Evolutionary conservation across 1,284 basidiomycete species (phyloP), one percentile per base, ranked within the genome.

Genomic region (Melanopsichium pennsylvanicum): DNA sequence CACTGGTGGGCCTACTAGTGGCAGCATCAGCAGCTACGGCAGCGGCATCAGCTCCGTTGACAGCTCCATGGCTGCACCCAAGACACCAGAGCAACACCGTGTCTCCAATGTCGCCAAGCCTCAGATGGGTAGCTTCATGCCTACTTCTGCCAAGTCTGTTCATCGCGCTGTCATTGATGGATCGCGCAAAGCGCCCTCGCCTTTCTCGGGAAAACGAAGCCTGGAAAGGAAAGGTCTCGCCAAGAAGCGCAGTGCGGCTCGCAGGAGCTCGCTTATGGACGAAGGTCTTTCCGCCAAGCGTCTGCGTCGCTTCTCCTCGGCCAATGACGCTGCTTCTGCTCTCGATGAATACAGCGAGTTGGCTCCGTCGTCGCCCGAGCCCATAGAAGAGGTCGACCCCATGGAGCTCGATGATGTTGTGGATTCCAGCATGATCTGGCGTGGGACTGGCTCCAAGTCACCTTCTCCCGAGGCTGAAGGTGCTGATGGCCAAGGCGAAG

Each of bases 111-210:
- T 48, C 18, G 45, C 42, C 32, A 75, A 72, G 21, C 76, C 76
- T 8, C 63, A 68, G 46, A 78, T 78, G 76, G 76, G 76, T 15
- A 63, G 69, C 36, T 78, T 78, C 39, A 75, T 76, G 55, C 76
- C 76, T 6, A 71, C 76, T 0, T 67, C 61, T 5, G 67, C 75
- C 33, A 76, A 76, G 46, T 72, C 75, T 11, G 69, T 78, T 3
- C 78, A 80, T 40, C 74, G 79, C 12, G 79, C 79, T 10, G 78
- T 81, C 33, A 77, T 81, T 27, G 78, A 81, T 39, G 79, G 79
- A 2, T 75, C 73, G 5, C 55, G 54, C 25, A 71, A 74, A 43
- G 74, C 78, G 4, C 78, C 78, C 5, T 80, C 78, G 15, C 78
- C 78, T 5, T 80, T 80, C 39, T 70, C 70, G 4, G 62, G 62